Conservation (phyloP, 371 early-diverging fungal species). For the Mucor irregularis region DNA sequence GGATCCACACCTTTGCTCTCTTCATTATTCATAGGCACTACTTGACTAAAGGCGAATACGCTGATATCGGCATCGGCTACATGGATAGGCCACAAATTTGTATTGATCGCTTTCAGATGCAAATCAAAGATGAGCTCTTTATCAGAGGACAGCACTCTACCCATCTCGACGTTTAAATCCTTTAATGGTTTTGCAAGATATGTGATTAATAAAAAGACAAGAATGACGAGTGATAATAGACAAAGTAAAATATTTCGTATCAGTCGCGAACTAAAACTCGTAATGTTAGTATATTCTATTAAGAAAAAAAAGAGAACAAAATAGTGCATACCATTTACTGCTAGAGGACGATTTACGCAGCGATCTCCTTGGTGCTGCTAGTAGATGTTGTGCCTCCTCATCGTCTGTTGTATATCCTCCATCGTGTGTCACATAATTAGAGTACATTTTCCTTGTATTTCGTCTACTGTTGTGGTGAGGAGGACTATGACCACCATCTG, state of each 20-base stretch:
- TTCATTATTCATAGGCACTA: conserved; percentile 26
- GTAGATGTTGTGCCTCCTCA: conserved; percentile 32
- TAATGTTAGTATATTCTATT: background rate
- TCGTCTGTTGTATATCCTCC: conserved; percentile 47
- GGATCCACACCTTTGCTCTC: conserved; percentile 41
- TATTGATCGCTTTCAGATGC: conserved; percentile 56
- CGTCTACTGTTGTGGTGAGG: background rate
- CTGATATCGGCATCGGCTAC: conserved; percentile 60
- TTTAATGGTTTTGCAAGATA: conserved; percentile 45
- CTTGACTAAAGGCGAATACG: conserved; percentile 63
- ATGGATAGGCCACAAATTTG: conserved; percentile 59
- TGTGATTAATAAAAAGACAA: conserved; percentile 14
- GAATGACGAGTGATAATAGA: background rate
- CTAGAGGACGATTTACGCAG: background rate
- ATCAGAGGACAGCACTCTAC: conserved; percentile 64
- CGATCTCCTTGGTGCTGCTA: conserved; percentile 8
- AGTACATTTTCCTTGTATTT: background rate
- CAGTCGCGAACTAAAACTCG: background rate
- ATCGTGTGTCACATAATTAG: conserved; percentile 10
- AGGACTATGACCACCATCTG: conserved; percentile 4
- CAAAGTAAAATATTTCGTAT: background rate
- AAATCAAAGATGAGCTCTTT: conserved; percentile 71
- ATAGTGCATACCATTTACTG: background rate
- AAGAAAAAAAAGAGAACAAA: too few relatives aligned
- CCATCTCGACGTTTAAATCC: conserved; percentile 49